phyloP scores from a whole-genome alignment of 2,329 filamentous ascomycete species.

The Colletotrichum plurivorum region DNA sequence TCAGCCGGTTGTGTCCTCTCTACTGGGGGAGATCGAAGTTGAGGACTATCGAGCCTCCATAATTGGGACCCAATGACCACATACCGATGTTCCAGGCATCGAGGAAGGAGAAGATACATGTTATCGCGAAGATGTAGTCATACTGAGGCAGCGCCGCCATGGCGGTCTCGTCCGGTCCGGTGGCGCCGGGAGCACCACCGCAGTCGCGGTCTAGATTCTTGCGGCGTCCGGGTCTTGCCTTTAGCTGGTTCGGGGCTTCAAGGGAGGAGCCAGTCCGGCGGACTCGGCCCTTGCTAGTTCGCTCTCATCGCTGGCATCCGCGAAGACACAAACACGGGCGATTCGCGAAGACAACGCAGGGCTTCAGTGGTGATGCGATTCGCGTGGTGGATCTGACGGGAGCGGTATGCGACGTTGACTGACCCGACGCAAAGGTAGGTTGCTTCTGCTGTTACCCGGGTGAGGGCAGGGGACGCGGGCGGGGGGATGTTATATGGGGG shows the following conservation, averaged over 20 bases:
- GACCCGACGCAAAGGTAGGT: too few species aligned
- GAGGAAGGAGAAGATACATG: conserved; percentile 75
- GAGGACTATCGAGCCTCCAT: too few species aligned
- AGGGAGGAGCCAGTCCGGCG: conserved; percentile 15
- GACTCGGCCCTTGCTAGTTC: conserved; percentile 14
- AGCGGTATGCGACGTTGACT: too few species aligned
- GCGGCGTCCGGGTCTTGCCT: neutral
- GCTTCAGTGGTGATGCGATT: too few species aligned
- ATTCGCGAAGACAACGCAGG: too few species aligned
- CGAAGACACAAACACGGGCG: too few species aligned
- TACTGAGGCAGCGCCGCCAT: conserved; percentile 64
- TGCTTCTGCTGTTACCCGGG: too few species aligned
- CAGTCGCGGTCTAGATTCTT: neutral
- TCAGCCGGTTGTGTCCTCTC: too few species aligned
- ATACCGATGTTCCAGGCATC: conserved; percentile 76
- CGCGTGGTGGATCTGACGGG: too few species aligned
- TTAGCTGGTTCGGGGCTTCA: conserved; percentile 2
- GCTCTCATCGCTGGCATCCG: conserved; percentile 1
- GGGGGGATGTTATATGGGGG: conserved; percentile 21
- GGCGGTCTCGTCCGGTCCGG: conserved; percentile 8
- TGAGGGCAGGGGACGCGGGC: too few species aligned
- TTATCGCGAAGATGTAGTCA: conserved; percentile 75
- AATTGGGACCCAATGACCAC: too few species aligned
- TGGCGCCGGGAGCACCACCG: neutral
- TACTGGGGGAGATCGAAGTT: too few species aligned